Percentiles rank a stretch among this genome's conserved stretches.
These are phyloP conservation scores for Capsella bursapastoris DNA, from an alignment of 345 rosid genomes.

Conservation along the genomic window DNA sequence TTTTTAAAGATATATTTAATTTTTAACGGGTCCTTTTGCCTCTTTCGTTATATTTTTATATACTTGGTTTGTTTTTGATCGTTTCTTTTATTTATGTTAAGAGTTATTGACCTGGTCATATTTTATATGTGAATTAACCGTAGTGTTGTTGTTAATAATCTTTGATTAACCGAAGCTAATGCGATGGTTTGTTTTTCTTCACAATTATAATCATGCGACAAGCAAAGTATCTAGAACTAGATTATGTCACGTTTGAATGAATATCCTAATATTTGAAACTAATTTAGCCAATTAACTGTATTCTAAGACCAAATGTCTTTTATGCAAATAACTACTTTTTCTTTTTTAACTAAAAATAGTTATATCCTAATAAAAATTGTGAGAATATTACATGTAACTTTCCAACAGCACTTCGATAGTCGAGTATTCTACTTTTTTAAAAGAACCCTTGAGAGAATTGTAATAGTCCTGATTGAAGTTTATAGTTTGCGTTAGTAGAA, in stretches of 20 bases:
- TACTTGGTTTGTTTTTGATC: neutral
- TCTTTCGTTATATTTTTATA: neutral
- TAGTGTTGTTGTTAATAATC: neutral
- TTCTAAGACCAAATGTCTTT: too few species aligned
- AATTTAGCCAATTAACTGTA: too few species aligned
- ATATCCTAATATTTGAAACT: neutral
- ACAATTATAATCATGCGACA: constrained; percentile 1
- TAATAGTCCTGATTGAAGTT: too few species aligned
- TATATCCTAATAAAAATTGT: too few species aligned
- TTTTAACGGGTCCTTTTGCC: neutral
- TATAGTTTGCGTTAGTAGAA: neutral
- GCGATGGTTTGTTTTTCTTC: constrained; percentile 4
- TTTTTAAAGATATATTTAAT: neutral
- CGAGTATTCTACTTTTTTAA: too few species aligned
- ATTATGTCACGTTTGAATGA: neutral
- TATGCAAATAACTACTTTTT: too few species aligned
- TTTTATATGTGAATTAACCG: neutral
- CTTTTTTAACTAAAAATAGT: too few species aligned
- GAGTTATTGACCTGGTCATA: constrained; percentile 24
- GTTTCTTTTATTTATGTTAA: constrained; percentile 18
- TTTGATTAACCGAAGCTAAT: neutral
- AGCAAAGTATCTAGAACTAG: constrained; percentile 6
- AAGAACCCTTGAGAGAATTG: too few species aligned
- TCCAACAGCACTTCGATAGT: too few species aligned
- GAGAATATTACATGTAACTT: neutral